Evolutionary conservation across 495 filamentous ascomycete species (phyloP).

Genomic region (Tirmania nivea): DNA sequence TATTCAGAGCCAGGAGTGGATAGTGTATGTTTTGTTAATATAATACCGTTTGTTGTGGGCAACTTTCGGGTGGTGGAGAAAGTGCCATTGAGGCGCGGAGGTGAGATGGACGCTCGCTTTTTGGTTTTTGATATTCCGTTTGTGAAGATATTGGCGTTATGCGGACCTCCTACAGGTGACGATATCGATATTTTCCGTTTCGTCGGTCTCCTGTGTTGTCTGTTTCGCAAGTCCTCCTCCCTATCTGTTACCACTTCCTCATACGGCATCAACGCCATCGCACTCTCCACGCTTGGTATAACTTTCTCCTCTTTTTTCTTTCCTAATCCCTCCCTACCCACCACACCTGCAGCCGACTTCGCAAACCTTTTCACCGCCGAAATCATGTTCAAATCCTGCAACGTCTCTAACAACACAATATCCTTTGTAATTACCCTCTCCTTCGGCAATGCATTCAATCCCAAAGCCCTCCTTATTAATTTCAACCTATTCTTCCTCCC

Average conservation of each 20-base stretch:
- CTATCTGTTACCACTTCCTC: neutral
- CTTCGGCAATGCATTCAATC: constrained; percentile 3
- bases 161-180: too few species aligned
- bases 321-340: neutral
- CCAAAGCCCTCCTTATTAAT: constrained; percentile 13
- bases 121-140: too few species aligned
- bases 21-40: too few species aligned
- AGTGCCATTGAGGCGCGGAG: too few species aligned
- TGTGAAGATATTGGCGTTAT: too few species aligned
- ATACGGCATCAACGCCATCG: neutral
- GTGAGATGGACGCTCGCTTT: too few species aligned
- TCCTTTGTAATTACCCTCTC: constrained; percentile 8
- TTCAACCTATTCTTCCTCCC: constrained; percentile 13
- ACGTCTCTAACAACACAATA: constrained; percentile 12
- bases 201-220: neutral
- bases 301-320: neutral
- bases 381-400: constrained; percentile 8
- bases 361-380: constrained; percentile 8
- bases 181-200: neutral
- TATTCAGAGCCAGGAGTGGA: too few species aligned
- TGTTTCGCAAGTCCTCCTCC: neutral
- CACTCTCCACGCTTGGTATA: too few species aligned
- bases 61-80: too few species aligned
- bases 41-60: too few species aligned
- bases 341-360: constrained; percentile 6